A percentile compares a stretch with the other conserved stretches of the same genome.
phyloP scores from a whole-genome alignment of 495 filamentous ascomycete species.

The Friedmanniomyces simplex region DNA sequence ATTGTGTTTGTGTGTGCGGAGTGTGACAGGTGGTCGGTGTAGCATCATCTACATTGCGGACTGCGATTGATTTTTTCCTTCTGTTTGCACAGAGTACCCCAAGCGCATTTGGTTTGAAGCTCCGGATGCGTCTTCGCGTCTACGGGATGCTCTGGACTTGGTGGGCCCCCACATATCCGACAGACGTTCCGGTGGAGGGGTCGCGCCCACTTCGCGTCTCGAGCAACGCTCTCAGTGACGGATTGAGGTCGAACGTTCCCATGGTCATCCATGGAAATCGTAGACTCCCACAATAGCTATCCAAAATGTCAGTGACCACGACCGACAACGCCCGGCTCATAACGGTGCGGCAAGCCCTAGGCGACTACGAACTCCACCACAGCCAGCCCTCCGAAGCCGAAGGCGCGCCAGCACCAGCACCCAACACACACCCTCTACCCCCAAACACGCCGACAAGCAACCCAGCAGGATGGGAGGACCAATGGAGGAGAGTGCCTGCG shows the following conservation, averaged over 20 bases:
- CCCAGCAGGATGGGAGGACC: constrained; percentile 2
- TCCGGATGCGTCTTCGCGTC: background rate
- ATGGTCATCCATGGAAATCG: no score
- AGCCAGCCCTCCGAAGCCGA: constrained; percentile 20
- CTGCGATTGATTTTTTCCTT: no score
- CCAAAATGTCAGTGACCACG: constrained; percentile 33
- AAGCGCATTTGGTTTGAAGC: no score
- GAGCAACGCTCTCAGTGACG: background rate
- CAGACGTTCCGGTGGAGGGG: background rate
- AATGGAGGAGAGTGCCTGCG: constrained; percentile 36
- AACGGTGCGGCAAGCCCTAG: constrained; percentile 30
- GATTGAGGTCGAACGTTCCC: no score
- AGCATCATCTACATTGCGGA: no score
- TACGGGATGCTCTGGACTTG: constrained; percentile 13
- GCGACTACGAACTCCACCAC: constrained; percentile 42
- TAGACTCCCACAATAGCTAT: background rate
- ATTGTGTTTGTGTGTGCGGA: no score
- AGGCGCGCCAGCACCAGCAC: constrained; percentile 18
- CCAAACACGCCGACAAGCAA: constrained; percentile 22
- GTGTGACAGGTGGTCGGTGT: no score
- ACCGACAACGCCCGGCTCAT: constrained; percentile 28
- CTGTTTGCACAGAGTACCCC: no score
- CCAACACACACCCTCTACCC: constrained; percentile 17
- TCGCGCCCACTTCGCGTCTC: background rate
- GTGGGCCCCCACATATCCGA: background rate